A percentile compares a stretch with the other conserved stretches of the same genome.
phyloP scores from a whole-genome alignment of 1,284 basidiomycete genomes.

The Hortiboletus rubellus region DNA sequence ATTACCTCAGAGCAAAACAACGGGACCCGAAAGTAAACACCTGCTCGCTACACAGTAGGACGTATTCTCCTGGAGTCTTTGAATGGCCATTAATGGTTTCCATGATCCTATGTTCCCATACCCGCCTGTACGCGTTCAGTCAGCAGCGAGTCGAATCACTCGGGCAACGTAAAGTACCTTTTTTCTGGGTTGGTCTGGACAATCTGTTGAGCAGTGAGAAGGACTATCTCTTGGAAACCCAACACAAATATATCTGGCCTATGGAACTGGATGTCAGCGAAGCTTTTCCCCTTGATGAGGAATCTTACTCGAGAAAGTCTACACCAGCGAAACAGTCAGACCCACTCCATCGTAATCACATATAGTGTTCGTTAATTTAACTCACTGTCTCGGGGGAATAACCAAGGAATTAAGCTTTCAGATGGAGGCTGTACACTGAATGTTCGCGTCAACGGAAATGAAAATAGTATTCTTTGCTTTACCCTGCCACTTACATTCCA shows the following conservation, averaged over 20 bases:
- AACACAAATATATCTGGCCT: constrained; percentile 92
- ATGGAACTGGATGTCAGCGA: constrained; percentile 7
- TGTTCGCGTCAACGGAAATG: constrained; percentile 16
- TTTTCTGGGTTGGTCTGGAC: constrained; percentile 96
- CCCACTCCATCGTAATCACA: neutral
- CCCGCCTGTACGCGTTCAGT: constrained; percentile 48
- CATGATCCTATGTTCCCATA: constrained; percentile 87
- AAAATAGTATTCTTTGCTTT: constrained; percentile 23
- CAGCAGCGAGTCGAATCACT: neutral
- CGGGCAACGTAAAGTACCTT: constrained; percentile 46
- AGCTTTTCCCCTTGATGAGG: neutral
- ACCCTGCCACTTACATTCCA: constrained; percentile 96
- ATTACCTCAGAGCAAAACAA: neutral
- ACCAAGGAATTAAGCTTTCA: constrained; percentile 87
- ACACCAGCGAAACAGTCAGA: constrained; percentile 13
- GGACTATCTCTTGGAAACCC: constrained; percentile 98
- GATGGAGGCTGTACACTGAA: constrained; percentile 57
- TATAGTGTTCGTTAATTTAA: constrained; percentile 8
- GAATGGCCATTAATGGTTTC: constrained; percentile 74
- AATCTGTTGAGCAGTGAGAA: constrained; percentile 95
- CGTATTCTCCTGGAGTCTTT: constrained; percentile 71
- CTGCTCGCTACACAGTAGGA: constrained; percentile 91
- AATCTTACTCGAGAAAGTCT: constrained; percentile 62
- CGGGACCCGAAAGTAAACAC: constrained; percentile 37
- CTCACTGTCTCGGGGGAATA: constrained; percentile 80